A percentile compares a stretch with the other conserved stretches of the same genome.
phyloP scores from a whole-genome alignment of 2,329 filamentous ascomycete species.

The Botryotinia globosa region DNA sequence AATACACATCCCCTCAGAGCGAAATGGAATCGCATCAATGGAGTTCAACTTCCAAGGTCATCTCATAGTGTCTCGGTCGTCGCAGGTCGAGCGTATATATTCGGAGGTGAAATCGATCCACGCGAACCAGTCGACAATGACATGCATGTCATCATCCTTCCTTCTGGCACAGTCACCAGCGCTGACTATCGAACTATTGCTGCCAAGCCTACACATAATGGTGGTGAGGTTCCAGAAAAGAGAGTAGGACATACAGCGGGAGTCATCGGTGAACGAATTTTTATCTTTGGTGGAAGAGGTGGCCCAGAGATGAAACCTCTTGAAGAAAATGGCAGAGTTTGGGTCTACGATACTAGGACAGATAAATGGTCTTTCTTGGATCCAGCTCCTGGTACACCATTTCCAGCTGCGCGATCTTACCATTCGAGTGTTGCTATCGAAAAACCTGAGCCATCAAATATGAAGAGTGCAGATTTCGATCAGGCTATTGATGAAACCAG shows the following conservation, averaged over 20 bases:
- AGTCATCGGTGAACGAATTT: constrained; percentile 66
- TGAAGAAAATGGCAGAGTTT: constrained; percentile 71
- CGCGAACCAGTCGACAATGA: constrained; percentile 69
- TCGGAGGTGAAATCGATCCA: constrained; percentile 70
- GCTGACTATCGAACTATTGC: constrained; percentile 60
- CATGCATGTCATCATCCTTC: constrained; percentile 64
- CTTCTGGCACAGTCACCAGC: constrained; percentile 51
- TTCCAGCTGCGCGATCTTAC: constrained; percentile 67
- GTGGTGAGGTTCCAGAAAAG: constrained; percentile 56
- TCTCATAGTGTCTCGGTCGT: constrained; percentile 69
- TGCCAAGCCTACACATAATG: constrained; percentile 43
- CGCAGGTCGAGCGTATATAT: constrained; percentile 61
- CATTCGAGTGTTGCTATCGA: constrained; percentile 60
- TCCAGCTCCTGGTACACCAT: constrained; percentile 50
- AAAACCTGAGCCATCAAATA: constrained; percentile 44
- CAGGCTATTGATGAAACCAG: constrained; percentile 50
- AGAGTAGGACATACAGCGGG: constrained; percentile 72
- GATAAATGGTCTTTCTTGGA: constrained; percentile 63
- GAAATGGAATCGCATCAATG: constrained; percentile 57
- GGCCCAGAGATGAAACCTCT: constrained; percentile 67
- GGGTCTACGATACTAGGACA: constrained; percentile 68
- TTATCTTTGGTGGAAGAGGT: constrained; percentile 77
- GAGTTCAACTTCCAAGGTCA: constrained; percentile 63
- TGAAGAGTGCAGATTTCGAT: constrained; percentile 31
- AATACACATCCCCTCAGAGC: constrained; percentile 45